Base-by-base conservation (phyloP, 192 early-diverging fungal species). In the Coemansia sp. region DNA sequence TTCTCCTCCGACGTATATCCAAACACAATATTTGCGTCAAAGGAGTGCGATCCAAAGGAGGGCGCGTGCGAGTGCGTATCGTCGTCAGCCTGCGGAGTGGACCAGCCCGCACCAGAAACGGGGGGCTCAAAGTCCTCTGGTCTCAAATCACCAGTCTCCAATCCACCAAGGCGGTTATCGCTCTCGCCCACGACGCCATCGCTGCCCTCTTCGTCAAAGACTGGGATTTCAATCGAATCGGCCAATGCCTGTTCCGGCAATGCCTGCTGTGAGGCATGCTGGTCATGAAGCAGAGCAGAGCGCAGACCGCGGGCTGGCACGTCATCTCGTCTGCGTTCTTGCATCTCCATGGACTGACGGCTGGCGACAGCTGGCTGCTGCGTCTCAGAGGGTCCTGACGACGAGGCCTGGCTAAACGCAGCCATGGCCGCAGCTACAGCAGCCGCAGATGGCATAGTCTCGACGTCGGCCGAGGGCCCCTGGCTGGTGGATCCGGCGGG, bases 1-100 rank as follows among this genome's bases (percentile, higher is more conserved):
- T 58, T 67, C 23, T 74, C 71, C 37, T 74, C 71, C 2, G 64
- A 67, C 30, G 55, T 74, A 24, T 66, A 67, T 0, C 64, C 71
- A 63, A 67, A 74, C 46, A 74, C 63, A 20, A 67, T 24, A 28
- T 58, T 58, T 15, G 71, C 58, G 34, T 74, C 71, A 55, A 66
- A 74, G 13, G 64, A 44, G 37, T 66, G 58, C 49, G 68, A 72
- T 35, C 61, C 57, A 25, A 38, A 23, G 2, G 68, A 72, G 5
- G 55, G 50, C 1, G 67, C 33, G 20, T 28, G 55, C 10, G 60
- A 64, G 28, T 71, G 55, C 0, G 48, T 37, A 14, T 48, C 44
- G 9, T 65, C 61, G 38, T 65, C 62, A 7, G 23, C 38, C 17
- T 32, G 45, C 8, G 45, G 43, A 18, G 49, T 52, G 22, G 38